Conservation (phyloP, 1,284 basidiomycete species). For the Ganoderma lucidum region DNA sequence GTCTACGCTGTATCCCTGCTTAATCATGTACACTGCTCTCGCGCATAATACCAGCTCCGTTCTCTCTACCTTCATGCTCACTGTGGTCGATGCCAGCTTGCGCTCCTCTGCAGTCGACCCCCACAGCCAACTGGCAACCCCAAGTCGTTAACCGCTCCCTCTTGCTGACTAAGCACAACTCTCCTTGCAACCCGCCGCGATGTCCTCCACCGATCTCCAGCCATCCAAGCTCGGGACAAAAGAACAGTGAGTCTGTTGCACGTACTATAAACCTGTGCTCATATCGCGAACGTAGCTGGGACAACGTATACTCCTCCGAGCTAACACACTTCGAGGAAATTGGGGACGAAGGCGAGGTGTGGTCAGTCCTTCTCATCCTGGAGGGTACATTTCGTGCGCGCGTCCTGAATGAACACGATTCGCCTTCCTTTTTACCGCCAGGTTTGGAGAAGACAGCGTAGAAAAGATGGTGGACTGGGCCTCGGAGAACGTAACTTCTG, state of each 20-base stretch:
- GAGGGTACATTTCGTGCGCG: no score
- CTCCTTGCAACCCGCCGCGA: conserved; percentile 30
- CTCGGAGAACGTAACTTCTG: conserved; percentile 56
- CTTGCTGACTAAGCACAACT: conserved; percentile 42
- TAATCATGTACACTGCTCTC: conserved; percentile 34
- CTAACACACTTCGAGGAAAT: conserved; percentile 81
- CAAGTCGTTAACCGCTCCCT: background rate
- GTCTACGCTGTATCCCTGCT: conserved; percentile 30
- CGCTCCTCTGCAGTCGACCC: background rate
- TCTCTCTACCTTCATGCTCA: conserved; percentile 2
- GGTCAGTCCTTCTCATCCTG: conserved; percentile 53
- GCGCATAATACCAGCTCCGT: conserved; percentile 33
- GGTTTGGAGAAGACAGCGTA: conserved; percentile 87
- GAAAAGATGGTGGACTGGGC: conserved; percentile 85
- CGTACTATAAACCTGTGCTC: background rate
- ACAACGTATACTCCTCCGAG: conserved; percentile 75
- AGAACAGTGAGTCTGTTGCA: conserved; percentile 47
- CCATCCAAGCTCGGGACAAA: conserved; percentile 59
- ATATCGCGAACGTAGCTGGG: conserved; percentile 60
- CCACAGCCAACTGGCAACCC: background rate
- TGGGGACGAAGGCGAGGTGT: conserved; percentile 90
- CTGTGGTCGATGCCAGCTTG: background rate
- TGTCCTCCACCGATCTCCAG: conserved; percentile 38
- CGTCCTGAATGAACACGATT: no score
- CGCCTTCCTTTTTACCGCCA: conserved; percentile 38